phyloP scores from a whole-genome alignment of 2,329 filamentous ascomycete species.

The Fusarium nygamai region DNA sequence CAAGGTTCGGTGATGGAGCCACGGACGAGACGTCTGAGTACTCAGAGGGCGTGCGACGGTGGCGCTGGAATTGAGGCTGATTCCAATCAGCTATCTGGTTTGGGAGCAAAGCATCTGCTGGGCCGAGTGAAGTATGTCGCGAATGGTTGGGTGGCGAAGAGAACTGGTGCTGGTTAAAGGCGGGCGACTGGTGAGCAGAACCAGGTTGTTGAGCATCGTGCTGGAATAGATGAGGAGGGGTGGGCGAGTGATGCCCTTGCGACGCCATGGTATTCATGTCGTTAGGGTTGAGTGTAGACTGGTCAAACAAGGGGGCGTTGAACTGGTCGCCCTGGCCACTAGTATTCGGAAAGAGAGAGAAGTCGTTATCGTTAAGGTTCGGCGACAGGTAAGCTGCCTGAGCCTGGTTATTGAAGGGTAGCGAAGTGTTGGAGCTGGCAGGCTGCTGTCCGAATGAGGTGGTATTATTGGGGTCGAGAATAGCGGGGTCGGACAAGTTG shows the following conservation, averaged over 20 bases:
- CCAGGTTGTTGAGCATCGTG: slow-evolving; percentile 57
- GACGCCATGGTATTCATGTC: slow-evolving; percentile 65
- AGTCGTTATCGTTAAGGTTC: slow-evolving; percentile 66
- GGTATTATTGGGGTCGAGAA: slow-evolving; percentile 55
- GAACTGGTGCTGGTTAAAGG: slow-evolving; percentile 66
- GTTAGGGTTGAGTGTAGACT: slow-evolving; percentile 54
- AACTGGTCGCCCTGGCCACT: slow-evolving; percentile 66
- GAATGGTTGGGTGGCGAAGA: slow-evolving; percentile 63
- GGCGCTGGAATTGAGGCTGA: slow-evolving; percentile 75
- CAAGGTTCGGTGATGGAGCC: slow-evolving; percentile 83
- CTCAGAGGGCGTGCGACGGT: slow-evolving; percentile 88
- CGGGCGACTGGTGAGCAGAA: slow-evolving; percentile 66
- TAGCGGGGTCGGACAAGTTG: slow-evolving; percentile 49
- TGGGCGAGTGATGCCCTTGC: slow-evolving; percentile 65
- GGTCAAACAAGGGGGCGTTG: slow-evolving; percentile 69
- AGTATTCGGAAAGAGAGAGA: slow-evolving; percentile 70
- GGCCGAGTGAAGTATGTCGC: slow-evolving; percentile 65
- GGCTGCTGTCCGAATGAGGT: slow-evolving; percentile 55
- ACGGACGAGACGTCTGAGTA: slow-evolving; percentile 91
- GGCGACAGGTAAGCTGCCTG: slow-evolving; percentile 60
- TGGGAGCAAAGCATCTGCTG: slow-evolving; percentile 65
- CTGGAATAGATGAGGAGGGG: slow-evolving; percentile 65
- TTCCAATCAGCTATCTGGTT: slow-evolving; percentile 64
- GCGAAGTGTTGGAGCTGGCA: slow-evolving; percentile 48
- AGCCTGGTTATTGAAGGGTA: slow-evolving; percentile 55